Evolutionary conservation across 2,329 filamentous ascomycete species (phyloP).

Genomic region (Phaeosphaeria sp.): DNA sequence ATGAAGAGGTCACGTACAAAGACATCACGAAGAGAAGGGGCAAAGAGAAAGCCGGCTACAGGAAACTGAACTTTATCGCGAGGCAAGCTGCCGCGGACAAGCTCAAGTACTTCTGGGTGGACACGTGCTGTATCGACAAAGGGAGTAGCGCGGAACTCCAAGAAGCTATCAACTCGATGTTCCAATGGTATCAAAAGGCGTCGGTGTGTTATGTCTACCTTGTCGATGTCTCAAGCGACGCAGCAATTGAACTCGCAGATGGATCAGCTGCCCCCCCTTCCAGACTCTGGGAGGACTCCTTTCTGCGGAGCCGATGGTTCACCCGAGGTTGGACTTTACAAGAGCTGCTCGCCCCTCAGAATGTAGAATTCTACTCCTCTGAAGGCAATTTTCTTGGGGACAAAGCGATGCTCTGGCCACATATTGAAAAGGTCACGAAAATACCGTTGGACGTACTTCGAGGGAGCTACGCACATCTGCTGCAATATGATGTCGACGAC

Average conservation of each 20-base stretch:
- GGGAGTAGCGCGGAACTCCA: neutral
- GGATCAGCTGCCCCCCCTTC: neutral
- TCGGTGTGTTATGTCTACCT: constrained; percentile 16
- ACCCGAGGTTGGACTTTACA: too few relatives aligned
- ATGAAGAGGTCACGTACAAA: constrained; percentile 10
- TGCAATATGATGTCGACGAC: constrained; percentile 7
- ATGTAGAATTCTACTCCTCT: constrained; percentile 9
- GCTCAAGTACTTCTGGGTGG: constrained; percentile 7
- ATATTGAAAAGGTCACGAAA: constrained; percentile 2
- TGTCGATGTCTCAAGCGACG: constrained; percentile 7
- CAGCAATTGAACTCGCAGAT: neutral
- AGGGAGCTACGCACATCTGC: neutral
- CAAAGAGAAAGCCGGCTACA: constrained; percentile 15
- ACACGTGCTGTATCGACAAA: constrained; percentile 1
- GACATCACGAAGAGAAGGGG: constrained; percentile 4
- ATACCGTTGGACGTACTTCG: neutral
- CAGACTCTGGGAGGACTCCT: neutral
- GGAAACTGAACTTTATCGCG: constrained; percentile 4
- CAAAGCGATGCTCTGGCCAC: constrained; percentile 1
- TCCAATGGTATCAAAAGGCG: constrained; percentile 13
- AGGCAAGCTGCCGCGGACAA: neutral
- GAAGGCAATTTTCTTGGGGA: constrained; percentile 6
- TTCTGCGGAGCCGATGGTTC: constrained; percentile 53
- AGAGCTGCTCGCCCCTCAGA: constrained; percentile 6
- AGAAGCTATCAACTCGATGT: constrained; percentile 5